Evolutionary conservation across 2,329 filamentous ascomycete species (phyloP), one percentile per base, ranked within the genome.

Genomic region (Tolypocladium album): DNA sequence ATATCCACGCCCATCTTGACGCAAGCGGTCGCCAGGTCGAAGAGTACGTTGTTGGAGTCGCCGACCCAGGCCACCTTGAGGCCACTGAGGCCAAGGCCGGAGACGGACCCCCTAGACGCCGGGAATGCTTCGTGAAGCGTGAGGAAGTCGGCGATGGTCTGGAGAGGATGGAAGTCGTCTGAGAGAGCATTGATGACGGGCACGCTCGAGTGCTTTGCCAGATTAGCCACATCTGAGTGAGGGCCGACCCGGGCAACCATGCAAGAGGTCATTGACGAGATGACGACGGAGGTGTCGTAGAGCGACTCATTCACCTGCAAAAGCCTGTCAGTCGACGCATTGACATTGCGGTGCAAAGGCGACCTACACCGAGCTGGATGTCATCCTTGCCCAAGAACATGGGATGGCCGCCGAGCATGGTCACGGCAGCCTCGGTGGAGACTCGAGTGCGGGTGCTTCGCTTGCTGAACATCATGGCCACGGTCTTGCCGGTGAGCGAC

Each of bases 381-480:
- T 99, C 94, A 59, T 95, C 88, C 71, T 92, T 94, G 68, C 92
- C 92, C 61, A 99, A 76, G 72, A 99, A 99, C 92, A 99, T 97
- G 27, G 94, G 88, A 68, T 96, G 89, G 0, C 93, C 94, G 43
- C 92, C 92, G 79, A 99, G 83, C 61, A 90, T 79, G n/a, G 88
- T 84, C 43, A 97, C 87, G 15, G 94, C 94, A 9, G 88, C 88
- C 78, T 99, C 94, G 1, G 92, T 97, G 1, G 92, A 96, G 39
- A 99, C 88, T 63, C 94, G 87, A 15, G 94, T 99, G 62, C 94
- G 85, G 15, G 94, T 99, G 68, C 89, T 95, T 66, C 92, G 87
- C 78, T 99, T 99, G 81, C 83, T 95, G 80, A 99, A 99, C 81
- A 95, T 90, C 86, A 99, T 88, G 65, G 94, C 93, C 39, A 99